phyloP scores from a whole-genome alignment of 1,139 yeast genomes.

The Geotrichum carabidarum region DNA sequence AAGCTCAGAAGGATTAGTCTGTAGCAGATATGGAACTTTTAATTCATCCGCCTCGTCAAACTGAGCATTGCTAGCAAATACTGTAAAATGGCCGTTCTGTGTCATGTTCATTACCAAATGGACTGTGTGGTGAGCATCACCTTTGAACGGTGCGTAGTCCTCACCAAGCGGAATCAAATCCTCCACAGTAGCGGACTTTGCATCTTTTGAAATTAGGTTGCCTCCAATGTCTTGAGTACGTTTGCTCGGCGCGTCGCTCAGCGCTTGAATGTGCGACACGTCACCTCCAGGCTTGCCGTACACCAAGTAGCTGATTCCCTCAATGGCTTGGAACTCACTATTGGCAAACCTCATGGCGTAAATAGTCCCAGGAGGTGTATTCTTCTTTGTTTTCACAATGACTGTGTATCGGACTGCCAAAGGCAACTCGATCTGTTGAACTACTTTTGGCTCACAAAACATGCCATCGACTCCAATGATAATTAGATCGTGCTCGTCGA shows the following conservation, averaged over 20 bases:
- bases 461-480: slow-evolving; percentile 39
- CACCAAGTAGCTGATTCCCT: slow-evolving; percentile 35
- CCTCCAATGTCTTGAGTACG: slow-evolving; percentile 12
- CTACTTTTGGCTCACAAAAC: slow-evolving; percentile 36
- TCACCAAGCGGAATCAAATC: slow-evolving; percentile 12
- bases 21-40: slow-evolving; percentile 8
- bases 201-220: neutral
- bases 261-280: neutral
- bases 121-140: slow-evolving; percentile 30
- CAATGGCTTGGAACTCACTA: slow-evolving; percentile 36
- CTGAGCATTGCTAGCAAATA: slow-evolving; percentile 25
- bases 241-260: slow-evolving; percentile 1
- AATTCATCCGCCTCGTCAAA: slow-evolving; percentile 6
- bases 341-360: slow-evolving; percentile 37
- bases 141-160: slow-evolving; percentile 7
- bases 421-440: slow-evolving; percentile 22
- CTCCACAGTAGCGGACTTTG: neutral
- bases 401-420: slow-evolving; percentile 37
- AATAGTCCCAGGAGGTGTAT: slow-evolving; percentile 8
- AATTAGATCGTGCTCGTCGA: slow-evolving; percentile 39
- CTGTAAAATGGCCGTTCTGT: slow-evolving; percentile 33
- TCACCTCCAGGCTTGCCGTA: slow-evolving; percentile 28
- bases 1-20: slow-evolving; percentile 10
- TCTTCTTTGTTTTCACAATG: slow-evolving; percentile 31
- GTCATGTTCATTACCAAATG: slow-evolving; percentile 31